phyloP scores from a whole-genome alignment of 129 eudicot genomes.

The Oenanthe sinensis region DNA sequence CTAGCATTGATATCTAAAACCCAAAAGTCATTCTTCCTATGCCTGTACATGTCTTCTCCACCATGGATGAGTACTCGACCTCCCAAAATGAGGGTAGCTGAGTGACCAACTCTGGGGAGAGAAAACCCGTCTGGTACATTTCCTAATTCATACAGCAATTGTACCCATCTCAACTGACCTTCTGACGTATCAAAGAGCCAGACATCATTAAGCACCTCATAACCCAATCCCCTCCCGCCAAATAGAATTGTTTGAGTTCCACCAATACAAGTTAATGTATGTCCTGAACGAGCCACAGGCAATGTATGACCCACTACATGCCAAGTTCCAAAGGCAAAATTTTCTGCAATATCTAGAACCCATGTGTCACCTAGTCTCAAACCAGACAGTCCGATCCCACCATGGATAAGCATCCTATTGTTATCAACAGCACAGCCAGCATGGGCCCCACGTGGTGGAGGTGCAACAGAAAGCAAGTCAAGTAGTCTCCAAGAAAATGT shows the following conservation, averaged over 20 bases:
- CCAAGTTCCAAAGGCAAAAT: conserved; percentile 65
- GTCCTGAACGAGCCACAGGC: conserved; percentile 91
- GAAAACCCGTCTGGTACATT: conserved; percentile 53
- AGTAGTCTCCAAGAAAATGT: conserved; percentile 74
- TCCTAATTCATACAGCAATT: conserved; percentile 34
- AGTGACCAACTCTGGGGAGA: conserved; percentile 94
- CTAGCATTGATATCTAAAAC: conserved; percentile 55
- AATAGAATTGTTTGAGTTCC: conserved; percentile 51
- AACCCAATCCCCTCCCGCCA: conserved; percentile 91
- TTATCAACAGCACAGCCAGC: conserved; percentile 62
- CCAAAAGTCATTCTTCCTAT: conserved; percentile 87
- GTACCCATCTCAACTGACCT: conserved; percentile 51
- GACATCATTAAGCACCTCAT: conserved; percentile 76
- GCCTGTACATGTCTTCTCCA: conserved; percentile 86
- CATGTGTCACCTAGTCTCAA: conserved; percentile 79
- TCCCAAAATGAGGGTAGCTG: conserved; percentile 70
- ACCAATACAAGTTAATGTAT: conserved; percentile 65
- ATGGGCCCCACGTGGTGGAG: conserved; percentile 96
- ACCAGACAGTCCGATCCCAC: conserved; percentile 85
- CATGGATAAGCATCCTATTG: conserved; percentile 68
- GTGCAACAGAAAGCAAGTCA: conserved; percentile 49
- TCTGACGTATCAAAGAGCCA: conserved; percentile 66
- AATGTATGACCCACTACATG: conserved; percentile 36
- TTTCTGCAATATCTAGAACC: conserved; percentile 68
- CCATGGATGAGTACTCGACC: conserved; percentile 73